phyloP scores from a whole-genome alignment of 2,329 filamentous ascomycete genomes.

The Chaetomiaceae sp. region DNA sequence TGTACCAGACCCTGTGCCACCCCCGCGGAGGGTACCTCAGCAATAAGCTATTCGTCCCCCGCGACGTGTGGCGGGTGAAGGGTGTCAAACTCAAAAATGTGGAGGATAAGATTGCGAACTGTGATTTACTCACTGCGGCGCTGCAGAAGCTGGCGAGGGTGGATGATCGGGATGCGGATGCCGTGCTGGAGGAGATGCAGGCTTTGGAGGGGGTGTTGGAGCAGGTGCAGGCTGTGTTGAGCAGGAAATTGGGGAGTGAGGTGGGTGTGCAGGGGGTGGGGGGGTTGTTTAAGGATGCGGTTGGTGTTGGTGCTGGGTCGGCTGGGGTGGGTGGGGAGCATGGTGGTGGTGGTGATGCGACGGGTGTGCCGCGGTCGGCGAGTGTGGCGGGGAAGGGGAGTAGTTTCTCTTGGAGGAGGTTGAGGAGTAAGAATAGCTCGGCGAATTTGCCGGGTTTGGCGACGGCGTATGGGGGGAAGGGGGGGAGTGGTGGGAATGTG shows the following conservation, averaged over 20 bases:
- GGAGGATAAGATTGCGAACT: constrained; percentile 91
- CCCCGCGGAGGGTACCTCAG: constrained; percentile 89
- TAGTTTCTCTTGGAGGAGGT: constrained; percentile 81
- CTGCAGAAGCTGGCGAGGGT: constrained; percentile 77
- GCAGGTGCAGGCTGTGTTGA: constrained; percentile 70
- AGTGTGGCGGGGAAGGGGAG: constrained; percentile 71
- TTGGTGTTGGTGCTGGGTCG: constrained; percentile 48
- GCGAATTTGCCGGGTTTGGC: constrained; percentile 54
- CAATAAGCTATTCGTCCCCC: constrained; percentile 84
- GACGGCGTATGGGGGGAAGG: constrained; percentile 47
- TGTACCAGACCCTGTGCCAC: constrained; percentile 89
- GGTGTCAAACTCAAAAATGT: constrained; percentile 87
- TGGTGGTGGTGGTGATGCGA: constrained; percentile 32
- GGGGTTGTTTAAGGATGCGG: constrained; percentile 70
- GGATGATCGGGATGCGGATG: constrained; percentile 86
- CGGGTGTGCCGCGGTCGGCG: constrained; percentile 47
- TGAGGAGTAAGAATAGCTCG: constrained; percentile 83
- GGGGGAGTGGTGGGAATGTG: constrained; percentile 8
- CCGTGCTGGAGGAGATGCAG: constrained; percentile 92
- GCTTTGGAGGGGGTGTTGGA: constrained; percentile 79
- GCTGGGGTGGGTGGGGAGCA: neutral
- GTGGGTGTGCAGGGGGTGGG: constrained; percentile 76
- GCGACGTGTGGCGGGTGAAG: constrained; percentile 90
- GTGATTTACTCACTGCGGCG: constrained; percentile 85
- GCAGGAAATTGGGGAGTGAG: constrained; percentile 86